These are phyloP conservation scores for Tylopilus vinaceipallidus DNA, from an alignment of 768 basidiomycete genomes.

Conservation along the genomic window DNA sequence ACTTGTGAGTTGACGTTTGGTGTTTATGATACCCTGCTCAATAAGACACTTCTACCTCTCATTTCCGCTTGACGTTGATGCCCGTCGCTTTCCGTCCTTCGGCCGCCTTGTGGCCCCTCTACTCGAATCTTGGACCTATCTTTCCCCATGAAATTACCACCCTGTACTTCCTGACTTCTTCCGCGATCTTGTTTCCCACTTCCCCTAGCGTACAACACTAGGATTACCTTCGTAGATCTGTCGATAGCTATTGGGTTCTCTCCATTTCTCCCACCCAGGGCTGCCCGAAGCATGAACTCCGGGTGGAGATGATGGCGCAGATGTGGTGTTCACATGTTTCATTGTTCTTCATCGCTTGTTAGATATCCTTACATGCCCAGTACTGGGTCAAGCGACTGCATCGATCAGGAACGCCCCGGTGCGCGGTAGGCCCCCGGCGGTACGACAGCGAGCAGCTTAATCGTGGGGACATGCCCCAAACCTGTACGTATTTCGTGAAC, in stretches of 20 bases:
- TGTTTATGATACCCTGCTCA: slow-evolving; percentile 10
- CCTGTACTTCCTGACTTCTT: slow-evolving; percentile 10
- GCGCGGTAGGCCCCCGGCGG: background rate
- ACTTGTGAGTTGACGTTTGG: slow-evolving; percentile 54
- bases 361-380: background rate
- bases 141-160: slow-evolving; percentile 13
- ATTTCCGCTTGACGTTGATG: slow-evolving; percentile 28
- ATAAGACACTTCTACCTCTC: slow-evolving; percentile 10
- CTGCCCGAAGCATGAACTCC: background rate
- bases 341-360: background rate
- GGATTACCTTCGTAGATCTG: slow-evolving; percentile 31
- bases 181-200: slow-evolving; percentile 12
- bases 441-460: background rate
- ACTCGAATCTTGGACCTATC: slow-evolving; percentile 4
- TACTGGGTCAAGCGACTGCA: background rate
- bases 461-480: background rate
- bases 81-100: slow-evolving; percentile 18
- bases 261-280: slow-evolving; percentile 8
- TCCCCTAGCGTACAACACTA: slow-evolving; percentile 30
- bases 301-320: slow-evolving; percentile 8
- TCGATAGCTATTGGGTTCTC: background rate
- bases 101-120: slow-evolving; percentile 6
- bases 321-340: background rate
- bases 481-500: background rate
- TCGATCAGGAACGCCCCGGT: background rate